Base-by-base conservation (phyloP, 129 eudicot genomes). In the Solidago caesia region DNA sequence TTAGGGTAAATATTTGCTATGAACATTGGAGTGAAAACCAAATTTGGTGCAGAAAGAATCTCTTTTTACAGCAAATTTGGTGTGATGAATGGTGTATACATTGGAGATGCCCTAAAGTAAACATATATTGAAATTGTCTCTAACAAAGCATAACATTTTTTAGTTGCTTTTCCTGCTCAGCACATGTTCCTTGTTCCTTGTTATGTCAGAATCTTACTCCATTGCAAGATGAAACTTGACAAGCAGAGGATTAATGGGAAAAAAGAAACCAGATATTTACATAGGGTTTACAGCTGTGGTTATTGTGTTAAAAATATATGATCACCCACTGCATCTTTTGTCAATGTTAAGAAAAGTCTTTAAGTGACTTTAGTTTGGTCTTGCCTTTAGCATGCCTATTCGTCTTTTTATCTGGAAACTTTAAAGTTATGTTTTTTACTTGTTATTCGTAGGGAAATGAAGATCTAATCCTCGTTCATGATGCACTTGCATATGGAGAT, bases 401-500 rank as follows among this genome's bases (percentile, higher is more conserved):
- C 58, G 42, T 48, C 44, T 42, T 55, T 55, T 44, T n/a, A 5
- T 26, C 29, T 48, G 55, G 29, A 21, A 60, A 8, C 62, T 41
- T 14, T 66, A 67, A n/a, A 64, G 8, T 73, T 73, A 33, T 47
- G 42, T 63, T 41, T 67, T 26, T 41, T 71, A 57, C 8, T 27
- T 74, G 58, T 21, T 75, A 74, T 66, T 77, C 70, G 43, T 73
- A 92, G 98, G 98, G 92, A 57, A 68, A 87, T 76, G 96, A 92
- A 77, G 96, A 92, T 86, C 86, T 92, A 67, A 71, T 92, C 33
- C 81, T 92, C 64, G 92, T 89, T 74, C 98, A 92, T 61, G 96
- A 92, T 74, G 89, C 87, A 71, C 92, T 92, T 70, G 90, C 87
- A 61, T 92, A 85, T 82, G 98, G 98, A 67, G 94, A 89, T 75